These are phyloP conservation scores for Brettanomyces nanus DNA, from an alignment of 805 yeast genomes.

Conservation along the genomic window DNA sequence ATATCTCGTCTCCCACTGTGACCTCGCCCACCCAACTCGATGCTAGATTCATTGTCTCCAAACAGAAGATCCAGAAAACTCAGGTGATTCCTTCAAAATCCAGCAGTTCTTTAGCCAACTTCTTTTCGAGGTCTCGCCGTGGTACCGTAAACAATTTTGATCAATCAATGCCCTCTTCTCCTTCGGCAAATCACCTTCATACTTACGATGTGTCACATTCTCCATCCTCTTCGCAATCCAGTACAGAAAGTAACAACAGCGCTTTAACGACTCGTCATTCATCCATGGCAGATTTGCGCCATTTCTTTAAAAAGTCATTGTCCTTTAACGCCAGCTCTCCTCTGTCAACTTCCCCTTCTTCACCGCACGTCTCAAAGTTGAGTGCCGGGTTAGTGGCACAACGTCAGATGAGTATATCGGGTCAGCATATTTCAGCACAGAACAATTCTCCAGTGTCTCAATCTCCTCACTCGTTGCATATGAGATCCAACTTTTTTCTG, in stretches of 20 bases:
- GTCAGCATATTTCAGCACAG: not conserved
- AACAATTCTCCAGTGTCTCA: not conserved
- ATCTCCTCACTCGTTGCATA: not conserved
- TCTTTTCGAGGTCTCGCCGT: constrained; percentile 41
- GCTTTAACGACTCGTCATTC: constrained; percentile 50
- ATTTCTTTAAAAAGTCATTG: constrained; percentile 54
- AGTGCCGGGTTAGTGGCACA: constrained; percentile 29
- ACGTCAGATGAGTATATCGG: constrained; percentile 13
- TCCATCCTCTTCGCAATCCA: constrained; percentile 24
- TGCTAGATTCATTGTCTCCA: constrained; percentile 76
- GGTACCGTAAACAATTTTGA: too few relatives aligned
- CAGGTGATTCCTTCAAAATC: constrained; percentile 20
- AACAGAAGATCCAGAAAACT: constrained; percentile 51
- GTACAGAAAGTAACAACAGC: constrained; percentile 17
- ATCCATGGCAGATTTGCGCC: constrained; percentile 69
- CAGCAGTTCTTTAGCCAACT: constrained; percentile 40
- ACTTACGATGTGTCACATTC: constrained; percentile 14
- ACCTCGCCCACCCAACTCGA: constrained; percentile 55
- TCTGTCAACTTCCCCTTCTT: constrained; percentile 11
- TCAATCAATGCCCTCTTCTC: too few relatives aligned
- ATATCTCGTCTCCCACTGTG: constrained; percentile 65
- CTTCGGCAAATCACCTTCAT: not conserved
- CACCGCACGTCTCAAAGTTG: constrained; percentile 26
- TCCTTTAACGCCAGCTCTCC: constrained; percentile 13
- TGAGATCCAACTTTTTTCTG: not conserved